phyloP scores from a whole-genome alignment of 1,139 yeast species.

The Taphrina wiesneri region DNA sequence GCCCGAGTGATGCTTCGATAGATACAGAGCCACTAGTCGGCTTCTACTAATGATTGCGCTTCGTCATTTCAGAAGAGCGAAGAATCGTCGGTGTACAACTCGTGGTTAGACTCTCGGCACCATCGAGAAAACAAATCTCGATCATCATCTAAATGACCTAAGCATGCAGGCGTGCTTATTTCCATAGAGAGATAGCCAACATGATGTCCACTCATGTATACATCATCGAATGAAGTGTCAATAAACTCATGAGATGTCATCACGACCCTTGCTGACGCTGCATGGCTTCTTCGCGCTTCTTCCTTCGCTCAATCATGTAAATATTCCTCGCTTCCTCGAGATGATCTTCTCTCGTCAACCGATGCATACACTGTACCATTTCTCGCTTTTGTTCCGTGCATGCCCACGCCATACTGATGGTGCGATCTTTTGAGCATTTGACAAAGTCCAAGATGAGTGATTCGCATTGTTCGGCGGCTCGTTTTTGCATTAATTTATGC shows the following conservation, averaged over 20 bases:
- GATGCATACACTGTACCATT: slow-evolving; percentile 31
- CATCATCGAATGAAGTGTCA: too few species aligned
- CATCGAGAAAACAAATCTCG: too few species aligned
- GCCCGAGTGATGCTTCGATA: not conserved
- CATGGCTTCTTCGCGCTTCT: slow-evolving; percentile 2
- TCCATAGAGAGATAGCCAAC: too few species aligned
- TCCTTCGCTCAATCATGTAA: slow-evolving; percentile 14
- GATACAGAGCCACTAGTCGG: too few species aligned
- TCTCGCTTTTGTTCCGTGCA: slow-evolving; percentile 15
- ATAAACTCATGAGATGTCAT: too few species aligned
- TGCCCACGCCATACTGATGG: slow-evolving; percentile 31
- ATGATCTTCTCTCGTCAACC: slow-evolving; percentile 20
- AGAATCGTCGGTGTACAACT: too few species aligned
- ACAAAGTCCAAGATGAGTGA: slow-evolving; percentile 19
- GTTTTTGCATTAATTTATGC: slow-evolving; percentile 26
- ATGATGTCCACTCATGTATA: too few species aligned
- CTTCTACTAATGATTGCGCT: too few species aligned
- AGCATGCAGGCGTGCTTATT: too few species aligned
- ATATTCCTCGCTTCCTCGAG: slow-evolving; percentile 22
- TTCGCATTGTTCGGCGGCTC: slow-evolving; percentile 26
- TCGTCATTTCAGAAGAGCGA: too few species aligned
- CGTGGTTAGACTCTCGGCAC: too few species aligned
- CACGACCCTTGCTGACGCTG: not conserved
- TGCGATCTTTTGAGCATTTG: slow-evolving; percentile 21
- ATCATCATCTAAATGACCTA: too few species aligned